Base-by-base conservation (phyloP, 192 early-diverging fungal genomes). In the Entrophospora sp. region DNA sequence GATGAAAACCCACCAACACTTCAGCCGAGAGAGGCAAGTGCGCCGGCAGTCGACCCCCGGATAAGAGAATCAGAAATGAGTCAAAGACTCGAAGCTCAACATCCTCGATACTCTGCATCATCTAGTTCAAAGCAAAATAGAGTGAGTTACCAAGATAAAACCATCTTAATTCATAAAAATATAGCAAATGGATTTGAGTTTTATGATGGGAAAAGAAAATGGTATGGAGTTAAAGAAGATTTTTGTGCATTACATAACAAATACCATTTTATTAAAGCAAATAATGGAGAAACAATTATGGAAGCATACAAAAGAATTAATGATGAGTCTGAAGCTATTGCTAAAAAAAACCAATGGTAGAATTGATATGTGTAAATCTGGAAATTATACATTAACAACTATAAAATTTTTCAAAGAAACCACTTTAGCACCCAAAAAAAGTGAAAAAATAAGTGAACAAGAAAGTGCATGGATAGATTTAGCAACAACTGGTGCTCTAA, bases 401-500 rank as follows among this genome's bases (percentile, higher is more conserved):
- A 20, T 51, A 51, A 51, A 51, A 51, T n/a, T 51, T 51, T 51
- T 51, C 18, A 16, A 25, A 51, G 48, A 51, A 25, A 51, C 48
- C 7, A 51, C 12, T 51, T 22, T 51, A 51, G 48, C 48, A n/a
- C 48, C 48, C 5, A 8, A n/a, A 16, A 51, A 51, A 51, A 51
- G 48, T 51, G 48, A 51, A 51, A 51, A 51, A 51, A 25, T 51
- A 16, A 51, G 24, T 51, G 48, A 51, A 25, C 14, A 51, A 51
- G 48, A 51, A 22, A 51, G 18, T 51, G 48, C 48, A 51, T 51
- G 48, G 48, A 20, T 51, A 51, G 18, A 51, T 51, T 51, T 51
- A 51, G 48, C 48, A 51, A 20, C 48, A 40, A 51, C 48, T 51
- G 48, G 48, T 51, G 48, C 48, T 51, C 18, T 51, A 25, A n/a